Evolutionary conservation across 352 stramenopile genomes (phyloP), one percentile per base, ranked within the genome.

Genomic region (Globisporangium uncinulatum): DNA sequence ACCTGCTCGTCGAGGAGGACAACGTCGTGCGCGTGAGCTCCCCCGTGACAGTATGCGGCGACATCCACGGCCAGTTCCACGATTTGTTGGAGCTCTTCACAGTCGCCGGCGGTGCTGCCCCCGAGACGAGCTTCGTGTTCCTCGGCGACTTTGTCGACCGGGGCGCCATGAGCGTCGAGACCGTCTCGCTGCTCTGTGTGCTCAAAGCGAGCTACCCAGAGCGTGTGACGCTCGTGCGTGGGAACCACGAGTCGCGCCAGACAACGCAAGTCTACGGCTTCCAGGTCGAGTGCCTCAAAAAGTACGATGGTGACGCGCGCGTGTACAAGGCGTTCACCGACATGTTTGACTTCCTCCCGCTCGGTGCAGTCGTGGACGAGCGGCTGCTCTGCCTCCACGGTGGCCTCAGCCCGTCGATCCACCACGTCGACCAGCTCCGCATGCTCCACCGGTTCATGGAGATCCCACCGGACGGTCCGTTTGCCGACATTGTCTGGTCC

Each of bases 91-190:
- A 83, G 57, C 70, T 84, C 17, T 87, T 86, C 57, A 63, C 79
- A 43, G 95, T 97, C 52, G 89, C 88, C 24, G 89, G 89, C 39
- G 76, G 97, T 48, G 67, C 78, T 32, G 24, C 24, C 24, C 89
- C 89, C 15, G 79, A 96, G 64, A 97, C 95, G 13, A 99, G 99
- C 74, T 99, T 99, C 78, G 74, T 99, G 53, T 99, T 99, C 71
- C 97, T 99, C 89, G 97, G 97, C 45, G 97, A 99, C 77, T 99
- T 99, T 68, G 97, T 99, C n/a, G 97, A 99, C 76, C 75, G 97
- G 60, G 97, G 97, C n/a, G 14, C n/a, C 19, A 32, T 9, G 6
- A 36, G 29, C 42, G 79, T 97, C 7, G 90, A 97, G 69, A 96
- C 85, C 1, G 85, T 96, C 13, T 89, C 86, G 55, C 75, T 99